Percentiles rank a stretch among this genome's conserved stretches.
These are phyloP conservation scores for Fusarium chuoi DNA, from an alignment of 2,329 filamentous ascomycete genomes.

Conservation along the genomic window DNA sequence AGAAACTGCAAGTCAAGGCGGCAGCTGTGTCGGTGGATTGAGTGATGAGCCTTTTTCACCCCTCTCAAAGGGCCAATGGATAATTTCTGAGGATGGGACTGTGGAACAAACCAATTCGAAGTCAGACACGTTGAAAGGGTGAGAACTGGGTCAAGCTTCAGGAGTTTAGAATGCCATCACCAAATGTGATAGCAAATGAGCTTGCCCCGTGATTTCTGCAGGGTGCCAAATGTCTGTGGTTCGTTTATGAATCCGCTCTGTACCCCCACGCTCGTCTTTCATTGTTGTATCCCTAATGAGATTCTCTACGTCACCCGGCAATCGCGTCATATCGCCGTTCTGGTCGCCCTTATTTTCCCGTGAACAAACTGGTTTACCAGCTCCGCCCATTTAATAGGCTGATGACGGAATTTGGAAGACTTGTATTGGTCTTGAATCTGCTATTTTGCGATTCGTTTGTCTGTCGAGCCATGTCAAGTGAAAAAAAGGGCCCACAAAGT, in stretches of 20 bases:
- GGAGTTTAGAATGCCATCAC: conserved; percentile 18
- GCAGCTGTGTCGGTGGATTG: conserved; percentile 9
- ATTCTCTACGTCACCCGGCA: conserved; percentile 42
- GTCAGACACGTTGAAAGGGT: conserved; percentile 1
- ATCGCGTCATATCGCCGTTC: conserved; percentile 34
- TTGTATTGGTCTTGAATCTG: background rate
- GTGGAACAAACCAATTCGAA: conserved; percentile 9
- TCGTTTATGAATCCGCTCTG: conserved; percentile 13
- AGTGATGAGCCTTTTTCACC: conserved; percentile 15
- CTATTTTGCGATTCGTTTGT: background rate
- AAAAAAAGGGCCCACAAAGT: background rate
- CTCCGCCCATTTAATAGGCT: background rate
- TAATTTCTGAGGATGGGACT: conserved; percentile 9
- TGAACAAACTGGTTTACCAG: conserved; percentile 16
- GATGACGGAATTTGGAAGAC: background rate
- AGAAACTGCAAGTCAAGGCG: conserved; percentile 8
- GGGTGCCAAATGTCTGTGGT: conserved; percentile 5
- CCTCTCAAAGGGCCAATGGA: background rate
- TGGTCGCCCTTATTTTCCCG: conserved; percentile 24
- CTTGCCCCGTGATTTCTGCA: conserved; percentile 9
- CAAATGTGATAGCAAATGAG: conserved; percentile 8
- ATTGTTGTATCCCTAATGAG: conserved; percentile 17
- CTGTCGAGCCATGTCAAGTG: background rate
- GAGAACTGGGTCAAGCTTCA: background rate
- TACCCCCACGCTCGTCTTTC: conserved; percentile 25